A percentile compares a stretch with the other conserved stretches of the same genome.
These are phyloP conservation scores for Entophlyctis luteolus DNA, from an alignment of 192 early-diverging fungal genomes.

Conservation along the genomic window DNA sequence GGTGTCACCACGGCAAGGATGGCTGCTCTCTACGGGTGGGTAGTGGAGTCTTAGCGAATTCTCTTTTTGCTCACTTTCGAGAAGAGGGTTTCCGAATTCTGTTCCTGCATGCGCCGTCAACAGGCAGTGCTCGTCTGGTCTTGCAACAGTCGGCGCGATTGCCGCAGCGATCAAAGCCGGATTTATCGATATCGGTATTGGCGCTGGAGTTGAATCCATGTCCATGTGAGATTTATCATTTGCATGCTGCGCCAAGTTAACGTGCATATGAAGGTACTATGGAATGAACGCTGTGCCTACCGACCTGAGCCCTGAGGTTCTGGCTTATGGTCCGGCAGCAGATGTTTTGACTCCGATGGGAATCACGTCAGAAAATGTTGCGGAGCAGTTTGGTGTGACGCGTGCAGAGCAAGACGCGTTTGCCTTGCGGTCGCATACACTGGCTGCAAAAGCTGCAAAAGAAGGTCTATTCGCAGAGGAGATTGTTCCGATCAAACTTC, in stretches of 20 bases:
- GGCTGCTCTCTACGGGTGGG: slow-evolving; percentile 77
- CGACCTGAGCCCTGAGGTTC: slow-evolving; percentile 70
- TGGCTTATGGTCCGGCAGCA: slow-evolving; percentile 64
- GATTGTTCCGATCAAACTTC: slow-evolving; percentile 80
- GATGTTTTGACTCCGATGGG: slow-evolving; percentile 67
- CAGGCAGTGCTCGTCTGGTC: slow-evolving; percentile 90
- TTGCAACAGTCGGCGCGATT: slow-evolving; percentile 82
- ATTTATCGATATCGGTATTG: slow-evolving; percentile 87
- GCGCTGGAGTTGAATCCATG: slow-evolving; percentile 93
- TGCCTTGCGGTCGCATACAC: slow-evolving; percentile 76
- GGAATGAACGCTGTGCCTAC: slow-evolving; percentile 73
- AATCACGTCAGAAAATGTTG: slow-evolving; percentile 96
- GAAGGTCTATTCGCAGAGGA: slow-evolving; percentile 88
- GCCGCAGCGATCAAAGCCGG: slow-evolving; percentile 85
- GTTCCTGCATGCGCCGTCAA: slow-evolving; percentile 82
- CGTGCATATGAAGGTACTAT: slow-evolving; percentile 52
- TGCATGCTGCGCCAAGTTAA: not conserved
- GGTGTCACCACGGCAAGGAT: slow-evolving; percentile 87
- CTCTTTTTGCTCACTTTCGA: not conserved
- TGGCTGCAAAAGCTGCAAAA: slow-evolving; percentile 82
- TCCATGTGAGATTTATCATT: slow-evolving; percentile 47
- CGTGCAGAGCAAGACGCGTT: slow-evolving; percentile 90
- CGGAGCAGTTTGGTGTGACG: slow-evolving; percentile 76
- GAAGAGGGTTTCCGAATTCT: slow-evolving; percentile 68
- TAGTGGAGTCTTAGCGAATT: not conserved